Conservation (phyloP, 1,139 yeast genomes). For the Yamadazyma taylorii region DNA sequence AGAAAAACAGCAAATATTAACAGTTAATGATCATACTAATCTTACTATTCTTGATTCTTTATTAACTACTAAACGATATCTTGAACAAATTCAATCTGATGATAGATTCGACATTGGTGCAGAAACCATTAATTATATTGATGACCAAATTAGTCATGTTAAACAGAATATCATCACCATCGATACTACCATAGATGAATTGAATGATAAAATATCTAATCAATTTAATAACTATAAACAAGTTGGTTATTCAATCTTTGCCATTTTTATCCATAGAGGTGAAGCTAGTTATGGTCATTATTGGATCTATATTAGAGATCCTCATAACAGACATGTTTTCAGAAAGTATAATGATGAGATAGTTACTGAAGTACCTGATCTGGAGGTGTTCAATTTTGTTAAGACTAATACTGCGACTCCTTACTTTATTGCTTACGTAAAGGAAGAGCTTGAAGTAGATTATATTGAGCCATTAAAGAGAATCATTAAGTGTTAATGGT, state of each 20-base stretch:
- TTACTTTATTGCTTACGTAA: slow-evolving; percentile 81
- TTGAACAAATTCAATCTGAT: slow-evolving; percentile 35
- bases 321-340: slow-evolving; percentile 59
- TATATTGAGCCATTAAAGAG: slow-evolving; percentile 70
- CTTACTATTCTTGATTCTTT: slow-evolving; percentile 51
- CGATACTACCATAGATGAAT: slow-evolving; percentile 25
- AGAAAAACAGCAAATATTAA: slow-evolving; percentile 41
- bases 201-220: slow-evolving; percentile 46
- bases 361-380: slow-evolving; percentile 73
- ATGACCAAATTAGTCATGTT: slow-evolving; percentile 26
- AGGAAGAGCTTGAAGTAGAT: slow-evolving; percentile 57
- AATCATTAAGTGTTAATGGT: slow-evolving; percentile 18
- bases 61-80: slow-evolving; percentile 54
- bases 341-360: slow-evolving; percentile 91
- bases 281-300: slow-evolving; percentile 96
- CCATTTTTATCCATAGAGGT: slow-evolving; percentile 92
- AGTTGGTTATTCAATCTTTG: slow-evolving; percentile 80
- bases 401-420: slow-evolving; percentile 89
- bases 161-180: slow-evolving; percentile 20
- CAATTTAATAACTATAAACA: slow-evolving; percentile 63
- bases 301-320: slow-evolving; percentile 90
- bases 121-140: slow-evolving; percentile 38
- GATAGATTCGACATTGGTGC: slow-evolving; percentile 28
- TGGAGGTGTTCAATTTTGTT: slow-evolving; percentile 74
- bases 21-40: slow-evolving; percentile 47